Base-by-base conservation (phyloP, 2,329 filamentous ascomycete genomes). In the Thelonectria rubi region DNA sequence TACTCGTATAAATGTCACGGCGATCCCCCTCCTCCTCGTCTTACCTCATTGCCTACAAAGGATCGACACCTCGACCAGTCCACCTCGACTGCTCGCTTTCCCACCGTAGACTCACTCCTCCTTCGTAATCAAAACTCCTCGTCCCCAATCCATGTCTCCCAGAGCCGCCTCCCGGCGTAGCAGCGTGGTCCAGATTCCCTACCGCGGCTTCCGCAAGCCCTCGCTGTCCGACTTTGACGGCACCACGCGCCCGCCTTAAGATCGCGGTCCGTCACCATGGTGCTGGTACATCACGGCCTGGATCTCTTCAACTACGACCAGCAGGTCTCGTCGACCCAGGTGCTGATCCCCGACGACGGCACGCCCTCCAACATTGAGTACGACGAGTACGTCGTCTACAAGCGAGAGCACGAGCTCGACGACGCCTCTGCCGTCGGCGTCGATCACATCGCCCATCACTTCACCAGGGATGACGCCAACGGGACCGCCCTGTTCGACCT, bases 291-390 rank as follows among this genome's bases (percentile, higher is more conserved):
- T 30, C 69, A 74, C 55, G 73, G 73, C 26, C 71, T 76, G 21
- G 74, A 78, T 61, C 73, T 78, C 26, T 78, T 78, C 64, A 75
- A 74, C 64, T 78, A 76, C 62, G 76, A 78, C 65, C 76, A 75
- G 48, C 65, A 68, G 37, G 63, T 66, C 48, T 71, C 75, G 46
- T 73, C 74, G 42, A 67, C 66, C n/a, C 74, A 75, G 51, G 70
- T 78, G 45, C 69, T 78, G n/a, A 67, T 78, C 47, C 71, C 66
- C 6, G 68, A 72, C 10, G 63, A 72, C 5, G 65, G 66, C 5
- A 65, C 70, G 6, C 66, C 65, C 34, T 78, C 76, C 20, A 73
- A 74, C 53, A 68, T 77, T 30, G 77, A 74, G 53, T 78, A 77
- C 39, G 76, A 78, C 34, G 76, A 78, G 65, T 78, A 77, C 49